These are phyloP conservation scores for Silybum marianum DNA, from an alignment of 129 eudicot genomes.

Conservation along the genomic window DNA sequence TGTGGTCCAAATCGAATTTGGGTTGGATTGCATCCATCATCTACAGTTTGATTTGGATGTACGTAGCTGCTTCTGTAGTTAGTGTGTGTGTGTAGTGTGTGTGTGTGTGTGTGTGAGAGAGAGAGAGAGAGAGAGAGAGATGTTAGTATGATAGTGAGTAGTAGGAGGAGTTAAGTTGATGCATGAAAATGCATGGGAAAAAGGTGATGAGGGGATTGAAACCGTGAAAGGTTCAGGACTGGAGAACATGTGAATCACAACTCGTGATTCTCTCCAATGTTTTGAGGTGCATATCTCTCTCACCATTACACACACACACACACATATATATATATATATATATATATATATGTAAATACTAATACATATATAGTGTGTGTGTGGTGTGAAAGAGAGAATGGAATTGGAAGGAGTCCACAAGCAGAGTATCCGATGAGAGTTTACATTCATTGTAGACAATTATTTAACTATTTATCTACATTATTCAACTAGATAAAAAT, in stretches of 20 bases:
- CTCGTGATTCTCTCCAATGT: constrained; percentile 65
- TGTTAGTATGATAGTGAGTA: background rate
- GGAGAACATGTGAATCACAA: constrained; percentile 53
- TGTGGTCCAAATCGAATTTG: background rate
- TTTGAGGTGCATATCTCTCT: constrained; percentile 43
- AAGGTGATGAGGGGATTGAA: constrained; percentile 46
- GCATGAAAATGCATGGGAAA: constrained; percentile 48
- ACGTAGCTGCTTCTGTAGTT: background rate
- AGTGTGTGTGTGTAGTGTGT: constrained; percentile 18
- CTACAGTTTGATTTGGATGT: background rate
- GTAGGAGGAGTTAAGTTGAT: constrained; percentile 11
- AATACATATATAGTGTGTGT: background rate
- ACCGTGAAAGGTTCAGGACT: constrained; percentile 48
- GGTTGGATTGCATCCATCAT: background rate
- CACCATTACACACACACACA: background rate
- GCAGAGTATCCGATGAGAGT: constrained; percentile 42
- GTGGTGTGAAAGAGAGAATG: constrained; percentile 12
- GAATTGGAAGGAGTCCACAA: constrained; percentile 20
- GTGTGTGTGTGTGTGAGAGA: constrained; percentile 23
- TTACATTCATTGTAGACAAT: constrained; percentile 20
- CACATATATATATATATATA: background rate
- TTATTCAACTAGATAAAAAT: background rate
- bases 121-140: constrained; percentile 16
- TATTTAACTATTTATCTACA: constrained; percentile 9
- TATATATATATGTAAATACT: background rate